Evolutionary conservation across 2,329 filamentous ascomycete species (phyloP), one percentile per base, ranked within the genome.

Genomic region (Fusarium dimerum): DNA sequence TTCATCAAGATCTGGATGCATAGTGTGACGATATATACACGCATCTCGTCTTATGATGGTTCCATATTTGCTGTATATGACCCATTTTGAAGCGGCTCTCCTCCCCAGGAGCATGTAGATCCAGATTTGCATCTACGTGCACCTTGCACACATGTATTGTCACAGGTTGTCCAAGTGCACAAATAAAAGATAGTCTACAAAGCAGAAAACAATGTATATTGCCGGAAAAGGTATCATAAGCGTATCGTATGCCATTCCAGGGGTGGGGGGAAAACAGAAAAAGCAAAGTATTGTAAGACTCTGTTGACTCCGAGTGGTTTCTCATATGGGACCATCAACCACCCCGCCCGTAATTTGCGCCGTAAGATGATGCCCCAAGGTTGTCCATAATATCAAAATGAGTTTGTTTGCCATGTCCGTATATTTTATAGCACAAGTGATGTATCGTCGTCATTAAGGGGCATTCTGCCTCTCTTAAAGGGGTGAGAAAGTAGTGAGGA

Each of bases 391-490:
- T 56, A 51, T 47, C 48, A 51, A 36, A 15, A 15, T 15, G 32
- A 50, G 45, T 46, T 50, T 54, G 51, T 56, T 61, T 44, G 34
- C 49, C 40, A 55, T 50, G 45, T 39, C 17, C 30, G 43, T 32
- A 30, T 12, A 29, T n/a, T 32, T 44, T 32, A 13, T 32, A 17
- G 39, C 43, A 44, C 20, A 45, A 43, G 51, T 53, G 51, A 43
- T 50, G 55, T 56, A 52, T 54, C 60, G 54, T 60, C 52, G 58
- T 64, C 58, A 60, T 64, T 63, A 63, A 50, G 52, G 51, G 47
- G 40, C 53, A 44, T 52, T 46, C 40, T 50, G 46, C 34, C 51
- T 47, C 43, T 30, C 43, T 48, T 45, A 16, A 29, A 42, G 29
- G 32, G 13, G 36, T 43, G 51, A 36, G 29, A 41, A 41, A 40